Conservation (phyloP, 805 yeast species). For the Schwanniomyces yamadae region DNA sequence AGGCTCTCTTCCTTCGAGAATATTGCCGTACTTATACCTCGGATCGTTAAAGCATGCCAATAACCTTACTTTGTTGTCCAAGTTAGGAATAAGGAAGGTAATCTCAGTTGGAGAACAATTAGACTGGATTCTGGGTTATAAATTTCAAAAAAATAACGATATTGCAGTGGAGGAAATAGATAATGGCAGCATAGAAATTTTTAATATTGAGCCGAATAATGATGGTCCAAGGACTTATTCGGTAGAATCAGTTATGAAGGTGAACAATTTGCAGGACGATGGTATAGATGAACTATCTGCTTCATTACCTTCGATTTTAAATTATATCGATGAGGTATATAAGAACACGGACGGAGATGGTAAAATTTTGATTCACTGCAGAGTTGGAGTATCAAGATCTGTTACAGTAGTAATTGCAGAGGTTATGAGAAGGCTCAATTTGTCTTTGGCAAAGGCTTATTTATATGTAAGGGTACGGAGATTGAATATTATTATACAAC, state of each 20-base stretch:
- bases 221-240: conserved; percentile 10
- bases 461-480: conserved; percentile 86
- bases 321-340: conserved; percentile 52
- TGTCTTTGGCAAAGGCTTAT: conserved; percentile 76
- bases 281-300: conserved; percentile 77
- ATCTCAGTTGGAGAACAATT: conserved; percentile 84
- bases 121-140: conserved; percentile 53
- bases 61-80: conserved; percentile 57
- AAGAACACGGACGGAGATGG: conserved; percentile 22
- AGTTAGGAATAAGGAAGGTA: conserved; percentile 68
- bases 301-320: conserved; percentile 61
- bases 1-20: conserved; percentile 82
- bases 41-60: conserved; percentile 86
- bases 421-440: conserved; percentile 72
- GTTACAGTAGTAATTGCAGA: conserved; percentile 97
- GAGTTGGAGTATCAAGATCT: conserved; percentile 92
- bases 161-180: conserved; percentile 21
- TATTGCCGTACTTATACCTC: conserved; percentile 77
- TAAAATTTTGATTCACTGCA: conserved; percentile 74
- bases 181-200: conserved; percentile 32
- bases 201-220: conserved; percentile 22
- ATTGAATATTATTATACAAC: conserved; percentile 90
- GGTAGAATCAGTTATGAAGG: conserved; percentile 53
- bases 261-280: conserved; percentile 82
- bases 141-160: conserved; percentile 25